Evolutionary conservation across 2,329 filamentous ascomycete species (phyloP), one percentile per base, ranked within the genome.

Genomic region (Pseudophaeomoniella oleicola): DNA sequence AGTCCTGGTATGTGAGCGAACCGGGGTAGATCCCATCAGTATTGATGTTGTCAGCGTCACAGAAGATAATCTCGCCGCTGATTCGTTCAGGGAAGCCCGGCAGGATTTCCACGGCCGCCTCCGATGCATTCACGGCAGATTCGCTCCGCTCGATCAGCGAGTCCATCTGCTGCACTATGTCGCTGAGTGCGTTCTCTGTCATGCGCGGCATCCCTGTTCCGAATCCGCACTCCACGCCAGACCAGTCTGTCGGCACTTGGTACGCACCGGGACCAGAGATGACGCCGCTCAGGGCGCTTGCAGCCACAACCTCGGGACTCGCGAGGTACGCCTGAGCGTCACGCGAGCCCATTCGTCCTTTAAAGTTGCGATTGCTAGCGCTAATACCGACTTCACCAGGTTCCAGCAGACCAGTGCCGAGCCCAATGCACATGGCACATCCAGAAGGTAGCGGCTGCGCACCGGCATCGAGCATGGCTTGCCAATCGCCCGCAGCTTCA

Each of bases 21-120:
- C 83, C 85, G 0, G 86, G 81, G 56, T 96, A 96, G 55, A 96
- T 94, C 37, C 72, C 78, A 51, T 96, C 88, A 0, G 88, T 96
- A 60, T 90, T 83, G 54, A 94, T 75, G 59, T 93, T 92, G 54
- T 86, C 81, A 1, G 72, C 75, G 49, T 94, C 83, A 52, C 75
- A 83, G 59, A 90, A 94, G 33, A 93, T 67, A 40, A 96, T 92
- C 56, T 94, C 84, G 15, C 88, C 88, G 5, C 69, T 66, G 11
- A 96, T 75, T 43, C 75, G 77, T 47, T 86, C 80, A 0, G 87
- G 86, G 55, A 96, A 94, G 22, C 86, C 86, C 1, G 84, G 81
- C 2, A 88, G 71, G 37, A 94, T 73, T 14, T 87, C 75, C 0
- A 80, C 87, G 3, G 31, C 27, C 11, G 43, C 39, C 6, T 4